Conservation (phyloP, 75 land plant genomes). For the Pseudotsuga menziesii region DNA sequence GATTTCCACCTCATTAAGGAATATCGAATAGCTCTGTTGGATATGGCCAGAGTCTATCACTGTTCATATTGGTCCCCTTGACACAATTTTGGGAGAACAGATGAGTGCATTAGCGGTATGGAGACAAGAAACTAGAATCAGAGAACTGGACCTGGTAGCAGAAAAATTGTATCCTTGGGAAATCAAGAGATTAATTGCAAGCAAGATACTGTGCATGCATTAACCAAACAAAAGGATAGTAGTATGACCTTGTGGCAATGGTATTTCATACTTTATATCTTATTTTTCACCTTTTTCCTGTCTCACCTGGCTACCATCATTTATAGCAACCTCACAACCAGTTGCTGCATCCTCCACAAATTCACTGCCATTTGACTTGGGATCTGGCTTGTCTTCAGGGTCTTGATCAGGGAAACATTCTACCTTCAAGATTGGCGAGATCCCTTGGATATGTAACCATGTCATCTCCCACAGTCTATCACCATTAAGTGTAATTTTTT, state of each 20-base stretch:
- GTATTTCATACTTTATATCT: background rate
- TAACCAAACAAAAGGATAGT: background rate
- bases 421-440: conserved; percentile 28
- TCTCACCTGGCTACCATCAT: background rate
- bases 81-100: background rate
- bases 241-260: background rate
- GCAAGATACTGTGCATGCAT: background rate
- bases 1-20: background rate
- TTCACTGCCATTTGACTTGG: background rate
- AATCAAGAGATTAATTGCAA: background rate
- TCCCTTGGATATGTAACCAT: conserved; percentile 40
- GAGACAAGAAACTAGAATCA: background rate
- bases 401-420: conserved; percentile 25
- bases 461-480: conserved; percentile 55
- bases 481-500: conserved; percentile 22
- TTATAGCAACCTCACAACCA: background rate
- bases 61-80: background rate
- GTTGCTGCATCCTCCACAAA: background rate
- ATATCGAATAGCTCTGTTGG: background rate
- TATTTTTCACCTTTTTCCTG: conserved; percentile 2
- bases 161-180: background rate
- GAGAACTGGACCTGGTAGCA: conserved; percentile 1
- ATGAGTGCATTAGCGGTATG: background rate
- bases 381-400: conserved; percentile 4
- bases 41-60: background rate